Percentiles rank a stretch among this genome's conserved stretches.
Conservation (phyloP, 768 basidiomycete species). For the Trametes meyenii region DNA sequence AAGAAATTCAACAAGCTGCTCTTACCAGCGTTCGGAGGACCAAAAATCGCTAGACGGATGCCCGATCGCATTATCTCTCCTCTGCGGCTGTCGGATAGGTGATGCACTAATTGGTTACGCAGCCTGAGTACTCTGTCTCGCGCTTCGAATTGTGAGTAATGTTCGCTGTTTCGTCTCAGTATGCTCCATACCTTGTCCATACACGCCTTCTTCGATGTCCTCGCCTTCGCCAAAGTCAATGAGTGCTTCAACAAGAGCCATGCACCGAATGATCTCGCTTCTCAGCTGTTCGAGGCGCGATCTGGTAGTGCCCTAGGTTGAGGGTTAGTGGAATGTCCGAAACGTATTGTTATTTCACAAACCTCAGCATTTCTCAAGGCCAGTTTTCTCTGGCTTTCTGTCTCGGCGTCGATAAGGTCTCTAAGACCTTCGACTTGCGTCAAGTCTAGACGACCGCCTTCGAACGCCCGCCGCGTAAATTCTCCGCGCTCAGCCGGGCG, state of each 20-base stretch:
- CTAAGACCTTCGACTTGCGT: slow-evolving; percentile 89
- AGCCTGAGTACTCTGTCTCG: slow-evolving; percentile 51
- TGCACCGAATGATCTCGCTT: slow-evolving; percentile 64
- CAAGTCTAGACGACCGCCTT: slow-evolving; percentile 79
- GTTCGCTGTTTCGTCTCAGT: not conserved
- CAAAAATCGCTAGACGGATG: slow-evolving; percentile 84
- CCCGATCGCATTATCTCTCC: slow-evolving; percentile 87
- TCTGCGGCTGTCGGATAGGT: slow-evolving; percentile 70
- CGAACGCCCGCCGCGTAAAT: slow-evolving; percentile 84
- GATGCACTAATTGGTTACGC: slow-evolving; percentile 50
- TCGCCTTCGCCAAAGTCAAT: slow-evolving; percentile 96
- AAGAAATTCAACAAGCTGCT: slow-evolving; percentile 86
- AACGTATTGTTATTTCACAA: slow-evolving; percentile 29
- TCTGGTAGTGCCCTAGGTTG: slow-evolving; percentile 60
- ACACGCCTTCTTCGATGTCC: slow-evolving; percentile 82
- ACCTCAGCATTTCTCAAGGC: slow-evolving; percentile 74
- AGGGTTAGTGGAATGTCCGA: not conserved
- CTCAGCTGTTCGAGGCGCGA: slow-evolving; percentile 66
- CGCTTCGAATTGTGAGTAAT: slow-evolving; percentile 44
- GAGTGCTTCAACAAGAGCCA: slow-evolving; percentile 82
- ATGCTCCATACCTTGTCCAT: slow-evolving; percentile 58
- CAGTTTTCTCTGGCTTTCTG: slow-evolving; percentile 75
- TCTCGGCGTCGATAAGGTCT: slow-evolving; percentile 88
- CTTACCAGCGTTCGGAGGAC: slow-evolving; percentile 94
- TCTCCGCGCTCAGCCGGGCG: slow-evolving; percentile 87